phyloP scores from a whole-genome alignment of 805 yeast genomes.

The Ogataea minuta region DNA sequence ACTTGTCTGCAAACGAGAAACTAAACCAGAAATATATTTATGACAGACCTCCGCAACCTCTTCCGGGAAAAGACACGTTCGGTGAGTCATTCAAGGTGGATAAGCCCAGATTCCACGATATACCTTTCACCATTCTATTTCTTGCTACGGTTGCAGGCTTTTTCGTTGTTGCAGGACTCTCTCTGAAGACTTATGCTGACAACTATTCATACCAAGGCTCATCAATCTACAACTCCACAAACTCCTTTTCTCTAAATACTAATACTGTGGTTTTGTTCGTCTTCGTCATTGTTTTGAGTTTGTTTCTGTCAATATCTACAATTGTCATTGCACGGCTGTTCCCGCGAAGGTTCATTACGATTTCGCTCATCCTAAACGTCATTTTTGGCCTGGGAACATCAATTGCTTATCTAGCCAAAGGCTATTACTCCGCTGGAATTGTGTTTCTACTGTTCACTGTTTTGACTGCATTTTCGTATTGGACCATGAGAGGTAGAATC shows the following conservation, averaged over 20 bases:
- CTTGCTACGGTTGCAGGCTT: conserved; percentile 54
- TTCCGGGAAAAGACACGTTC: conserved; percentile 41
- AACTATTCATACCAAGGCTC: conserved; percentile 58
- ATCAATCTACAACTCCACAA: conserved; percentile 53
- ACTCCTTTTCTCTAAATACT: conserved; percentile 66
- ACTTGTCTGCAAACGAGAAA: conserved; percentile 15
- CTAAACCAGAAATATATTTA: conserved; percentile 17
- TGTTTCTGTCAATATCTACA: conserved; percentile 56
- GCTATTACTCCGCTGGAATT: conserved; percentile 78
- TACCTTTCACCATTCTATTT: conserved; percentile 60
- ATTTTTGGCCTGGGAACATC: conserved; percentile 72
- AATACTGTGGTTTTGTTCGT: conserved; percentile 71
- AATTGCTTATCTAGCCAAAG: conserved; percentile 64
- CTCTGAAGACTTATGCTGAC: conserved; percentile 59
- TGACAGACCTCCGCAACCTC: conserved; percentile 30
- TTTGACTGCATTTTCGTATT: conserved; percentile 19
- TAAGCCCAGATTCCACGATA: conserved; percentile 64
- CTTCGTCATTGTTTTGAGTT: conserved; percentile 58
- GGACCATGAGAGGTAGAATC: conserved; percentile 24
- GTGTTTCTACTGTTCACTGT: conserved; percentile 38
- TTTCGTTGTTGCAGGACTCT: conserved; percentile 64
- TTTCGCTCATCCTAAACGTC: conserved; percentile 67
- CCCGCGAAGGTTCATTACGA: conserved; percentile 64
- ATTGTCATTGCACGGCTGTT: conserved; percentile 59
- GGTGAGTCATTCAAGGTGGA: conserved; percentile 68